A percentile compares a stretch with the other conserved stretches of the same genome.
phyloP scores from a whole-genome alignment of 2,329 filamentous ascomycete genomes.

The Blumeriella jaapii region DNA sequence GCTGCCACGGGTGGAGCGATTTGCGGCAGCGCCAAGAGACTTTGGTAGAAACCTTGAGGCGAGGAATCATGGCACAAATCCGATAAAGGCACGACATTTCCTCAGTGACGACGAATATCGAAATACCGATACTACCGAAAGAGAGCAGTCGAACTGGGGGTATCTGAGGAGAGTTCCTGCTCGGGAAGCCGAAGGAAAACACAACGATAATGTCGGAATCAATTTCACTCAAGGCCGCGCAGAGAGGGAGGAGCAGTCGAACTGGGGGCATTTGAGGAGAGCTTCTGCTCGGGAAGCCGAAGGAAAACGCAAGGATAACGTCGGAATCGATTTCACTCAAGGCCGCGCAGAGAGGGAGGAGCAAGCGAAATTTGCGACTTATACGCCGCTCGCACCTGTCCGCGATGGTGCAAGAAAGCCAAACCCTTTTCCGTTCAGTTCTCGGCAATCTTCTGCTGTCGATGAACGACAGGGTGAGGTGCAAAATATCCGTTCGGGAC shows the following conservation, averaged over 20 bases:
- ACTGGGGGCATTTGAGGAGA: constrained; percentile 17
- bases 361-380: constrained; percentile 15
- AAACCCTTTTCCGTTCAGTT: no score
- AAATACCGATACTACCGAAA: no score
- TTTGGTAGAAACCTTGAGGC: no score
- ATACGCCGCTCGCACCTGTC: constrained; percentile 18
- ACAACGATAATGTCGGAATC: constrained; percentile 1
- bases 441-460: no score
- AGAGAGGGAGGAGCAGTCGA: constrained; percentile 1
- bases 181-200: constrained; percentile 6
- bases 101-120: no score
- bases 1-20: constrained; percentile 5
- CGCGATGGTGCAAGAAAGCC: no score
- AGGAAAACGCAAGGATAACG: no score
- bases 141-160: constrained; percentile 9
- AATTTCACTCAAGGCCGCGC: no score
- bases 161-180: constrained; percentile 9
- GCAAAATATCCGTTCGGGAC: no score
- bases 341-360: constrained; percentile 21
- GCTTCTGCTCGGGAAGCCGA: no score
- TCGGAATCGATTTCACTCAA: constrained; percentile 12
- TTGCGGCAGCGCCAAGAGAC: constrained; percentile 4
- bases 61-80: no score
- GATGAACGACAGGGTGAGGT: background rate
- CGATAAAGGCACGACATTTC: no score